Evolutionary conservation across 1,284 basidiomycete genomes (phyloP), one percentile per base, ranked within the genome.

Genomic region (Testicularia cyperi): DNA sequence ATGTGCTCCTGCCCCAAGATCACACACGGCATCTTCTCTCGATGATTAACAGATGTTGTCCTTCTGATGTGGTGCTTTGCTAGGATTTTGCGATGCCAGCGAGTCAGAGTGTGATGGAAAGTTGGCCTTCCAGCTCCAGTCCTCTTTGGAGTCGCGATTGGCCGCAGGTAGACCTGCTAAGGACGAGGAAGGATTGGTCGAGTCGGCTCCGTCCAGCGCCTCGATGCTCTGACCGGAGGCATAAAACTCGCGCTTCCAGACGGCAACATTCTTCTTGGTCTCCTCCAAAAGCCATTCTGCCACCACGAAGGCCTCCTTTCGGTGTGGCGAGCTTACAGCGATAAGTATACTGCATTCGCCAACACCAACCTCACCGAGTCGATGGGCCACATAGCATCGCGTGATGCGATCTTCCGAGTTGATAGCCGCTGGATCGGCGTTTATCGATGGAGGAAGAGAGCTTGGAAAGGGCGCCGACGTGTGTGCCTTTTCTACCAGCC

Each of bases 161-260:
- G 12, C 10, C 20, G 20, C 18, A 6, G 33, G 10, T 20, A 21
- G 33, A 9, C 9, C 16, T 8, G 13, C 8, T 19, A 8, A 15
- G 13, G 8, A 9, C 18, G 30, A 9, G 8, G 30, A 31, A 9
- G 15, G 30, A 8, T 16, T 8, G 8, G 7, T 15, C 9, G 30
- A 8, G 9, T 31, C 14, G n/a, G n/a, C n/a, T 9, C 60, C 60
- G 24, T 63, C 60, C 14, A 29, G 18, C 10, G 60, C 54, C 6
- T 33, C 35, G 8, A 63, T 13, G 10, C 15, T 18, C 1, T 51
- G 44, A 5, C 60, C 60, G 5, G 24, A 24, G 7, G 38, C 37
- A 16, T 64, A 64, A 19, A 84, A 87, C 73, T 92, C 90, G 66
- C 86, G 79, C 79, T 92, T 92, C 90, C 90, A 92, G 60, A 92